Base-by-base conservation (phyloP, 2,329 filamentous ascomycete species). In the Colletotrichum tabaci region DNA sequence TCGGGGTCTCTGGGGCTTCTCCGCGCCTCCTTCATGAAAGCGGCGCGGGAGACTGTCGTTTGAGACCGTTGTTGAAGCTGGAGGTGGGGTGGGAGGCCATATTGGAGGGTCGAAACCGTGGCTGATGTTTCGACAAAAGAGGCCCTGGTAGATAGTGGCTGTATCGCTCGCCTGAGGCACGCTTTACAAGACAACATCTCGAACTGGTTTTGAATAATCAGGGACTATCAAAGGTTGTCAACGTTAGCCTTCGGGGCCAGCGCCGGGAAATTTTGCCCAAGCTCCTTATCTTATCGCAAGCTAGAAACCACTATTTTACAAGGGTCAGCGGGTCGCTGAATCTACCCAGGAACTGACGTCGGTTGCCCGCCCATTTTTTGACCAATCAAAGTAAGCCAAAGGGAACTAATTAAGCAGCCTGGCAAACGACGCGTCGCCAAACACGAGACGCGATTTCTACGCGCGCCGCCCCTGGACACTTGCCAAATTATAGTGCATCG, bases 381-480 rank as follows among this genome's bases (percentile, higher is more conserved):
- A 62, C 67, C 67, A 71, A 71, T 71, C n/a, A 50, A 15, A n/a
- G n/a, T 30, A 56, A 21, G 44, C 42, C 35, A 8, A 21, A 26
- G 30, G 38, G 35, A 38, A 35, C 18, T 57, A 67, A 71, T 71
- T 71, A 71, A 71, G 57, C 64, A 61, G 40, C 53, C n/a, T 12
- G 4, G 53, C 53, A 71, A 60, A 66, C 53, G 30, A 65, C 69
- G 69, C 69, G 69, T 70, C 69, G 52, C 61, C 66, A 65, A 71
- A 72, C 69, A 65, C 69, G 64, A 61, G 47, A 72, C 69, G 66
- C 69, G 69, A 42, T 49, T 49, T 69, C 40, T 47, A 35, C 30
- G 56, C 69, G 69, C 69, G 69, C 66, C 53, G n/a, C 69, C 66
- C 65, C 66, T 68, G 65, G 44, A 21, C 18, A 60, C 26, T 15